phyloP scores from a whole-genome alignment of 495 filamentous ascomycete genomes.

The Daldinia decipiens region DNA sequence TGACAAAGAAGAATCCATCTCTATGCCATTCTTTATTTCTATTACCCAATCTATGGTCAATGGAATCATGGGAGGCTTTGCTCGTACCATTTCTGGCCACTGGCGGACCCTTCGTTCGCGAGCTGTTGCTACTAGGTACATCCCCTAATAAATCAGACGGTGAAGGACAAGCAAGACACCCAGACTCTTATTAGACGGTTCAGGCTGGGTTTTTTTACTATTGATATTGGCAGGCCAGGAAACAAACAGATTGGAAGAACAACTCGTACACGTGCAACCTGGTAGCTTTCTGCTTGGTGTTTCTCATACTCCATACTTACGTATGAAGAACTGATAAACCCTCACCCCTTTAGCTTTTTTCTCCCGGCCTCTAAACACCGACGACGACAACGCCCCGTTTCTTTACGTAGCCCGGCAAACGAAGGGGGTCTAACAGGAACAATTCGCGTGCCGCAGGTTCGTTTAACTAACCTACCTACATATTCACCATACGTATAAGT shows the following conservation, averaged over 20 bases:
- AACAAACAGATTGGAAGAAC: not conserved
- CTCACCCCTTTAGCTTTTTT: constrained; percentile 11
- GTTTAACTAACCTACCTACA: constrained; percentile 4
- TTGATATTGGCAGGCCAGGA: constrained; percentile 29
- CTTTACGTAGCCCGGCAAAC: constrained; percentile 23
- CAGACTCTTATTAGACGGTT: constrained; percentile 2
- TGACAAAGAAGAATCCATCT: constrained; percentile 51
- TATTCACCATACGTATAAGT: constrained; percentile 7
- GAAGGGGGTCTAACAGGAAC: constrained; percentile 3
- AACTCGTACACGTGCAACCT: constrained; percentile 29
- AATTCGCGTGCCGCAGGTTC: constrained; percentile 14
- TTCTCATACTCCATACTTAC: constrained; percentile 36
- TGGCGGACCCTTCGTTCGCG: constrained; percentile 24
- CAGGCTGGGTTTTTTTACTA: constrained; percentile 23
- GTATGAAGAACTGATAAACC: constrained; percentile 26
- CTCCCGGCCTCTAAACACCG: constrained; percentile 1
- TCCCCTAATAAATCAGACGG: constrained; percentile 38
- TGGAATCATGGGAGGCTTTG: constrained; percentile 43
- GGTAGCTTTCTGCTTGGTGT: constrained; percentile 40
- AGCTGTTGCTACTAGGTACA: constrained; percentile 27
- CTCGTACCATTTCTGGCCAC: constrained; percentile 36
- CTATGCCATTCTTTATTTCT: constrained; percentile 47
- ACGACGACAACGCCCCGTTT: constrained; percentile 24
- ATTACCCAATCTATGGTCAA: constrained; percentile 54
- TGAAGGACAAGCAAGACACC: constrained; percentile 28